Evolutionary conservation across 805 yeast species (phyloP).

Genomic region (Candida dajiaensis): DNA sequence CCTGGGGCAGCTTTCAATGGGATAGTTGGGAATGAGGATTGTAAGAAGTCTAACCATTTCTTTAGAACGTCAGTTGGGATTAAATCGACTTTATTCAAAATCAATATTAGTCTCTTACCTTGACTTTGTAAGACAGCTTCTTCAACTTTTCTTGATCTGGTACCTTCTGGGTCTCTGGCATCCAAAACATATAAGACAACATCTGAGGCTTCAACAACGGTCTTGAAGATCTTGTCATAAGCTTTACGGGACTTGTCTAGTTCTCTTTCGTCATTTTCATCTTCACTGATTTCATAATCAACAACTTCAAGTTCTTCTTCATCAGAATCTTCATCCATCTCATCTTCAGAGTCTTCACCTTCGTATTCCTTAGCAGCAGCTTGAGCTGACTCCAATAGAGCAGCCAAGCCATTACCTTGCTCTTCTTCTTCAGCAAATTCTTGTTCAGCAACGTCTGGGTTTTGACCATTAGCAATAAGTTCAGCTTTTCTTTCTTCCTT

Average conservation of each 20-base stretch:
- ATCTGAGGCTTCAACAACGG: slow-evolving; percentile 39
- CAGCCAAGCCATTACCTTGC: slow-evolving; percentile 60
- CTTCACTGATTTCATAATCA: slow-evolving; percentile 43
- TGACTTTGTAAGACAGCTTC: slow-evolving; percentile 77
- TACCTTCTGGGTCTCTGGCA: slow-evolving; percentile 95
- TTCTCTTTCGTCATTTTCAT: slow-evolving; percentile 40
- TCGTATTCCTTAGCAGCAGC: slow-evolving; percentile 73
- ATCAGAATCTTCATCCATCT: slow-evolving; percentile 38
- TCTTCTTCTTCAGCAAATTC: slow-evolving; percentile 35
- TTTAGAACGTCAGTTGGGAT: slow-evolving; percentile 80
- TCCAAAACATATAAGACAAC: slow-evolving; percentile 27
- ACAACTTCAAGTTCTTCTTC: slow-evolving; percentile 41
- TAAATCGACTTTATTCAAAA: slow-evolving; percentile 88
- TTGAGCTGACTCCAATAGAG: slow-evolving; percentile 85
- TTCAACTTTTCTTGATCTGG: slow-evolving; percentile 89
- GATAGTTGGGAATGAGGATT: slow-evolving; percentile 83
- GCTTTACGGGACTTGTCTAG: slow-evolving; percentile 79
- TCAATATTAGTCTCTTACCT: slow-evolving; percentile 76
- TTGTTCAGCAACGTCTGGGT: slow-evolving; percentile 31
- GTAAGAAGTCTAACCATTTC: slow-evolving; percentile 77
- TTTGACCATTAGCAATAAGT: slow-evolving; percentile 33
- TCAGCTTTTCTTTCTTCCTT: slow-evolving; percentile 43
- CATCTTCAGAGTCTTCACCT: slow-evolving; percentile 42
- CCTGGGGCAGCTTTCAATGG: slow-evolving; percentile 80
- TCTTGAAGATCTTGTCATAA: slow-evolving; percentile 88